These are phyloP conservation scores for Mucor sp. DNA, from an alignment of 371 early-diverging fungal genomes.

Conservation along the genomic window DNA sequence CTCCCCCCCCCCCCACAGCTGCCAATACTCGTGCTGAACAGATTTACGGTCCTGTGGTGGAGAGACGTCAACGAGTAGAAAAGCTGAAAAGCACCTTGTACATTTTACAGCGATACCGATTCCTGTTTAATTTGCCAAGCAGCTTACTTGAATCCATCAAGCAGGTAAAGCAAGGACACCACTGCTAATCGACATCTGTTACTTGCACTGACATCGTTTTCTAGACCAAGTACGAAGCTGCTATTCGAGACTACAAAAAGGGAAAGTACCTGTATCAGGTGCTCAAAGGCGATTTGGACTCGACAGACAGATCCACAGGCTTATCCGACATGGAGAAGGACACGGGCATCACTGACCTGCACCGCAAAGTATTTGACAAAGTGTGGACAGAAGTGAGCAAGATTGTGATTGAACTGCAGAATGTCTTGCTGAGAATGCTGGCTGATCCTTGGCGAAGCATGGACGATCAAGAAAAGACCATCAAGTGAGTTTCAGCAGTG, in stretches of 20 bases:
- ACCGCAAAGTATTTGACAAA: constrained; percentile 87
- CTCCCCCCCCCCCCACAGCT: too few species aligned
- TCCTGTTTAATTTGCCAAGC: constrained; percentile 93
- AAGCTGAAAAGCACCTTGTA: constrained; percentile 89
- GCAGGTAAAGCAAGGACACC: constrained; percentile 48
- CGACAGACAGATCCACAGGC: constrained; percentile 13
- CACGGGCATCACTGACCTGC: constrained; percentile 55
- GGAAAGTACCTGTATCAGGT: constrained; percentile 74
- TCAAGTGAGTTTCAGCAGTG: constrained; percentile 58
- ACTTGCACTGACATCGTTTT: too few species aligned
- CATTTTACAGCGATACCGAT: constrained; percentile 89
- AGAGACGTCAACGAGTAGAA: constrained; percentile 82
- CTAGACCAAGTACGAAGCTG: constrained; percentile 87
- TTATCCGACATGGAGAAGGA: constrained; percentile 22
- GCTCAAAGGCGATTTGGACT: constrained; percentile 37
- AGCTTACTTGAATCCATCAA: constrained; percentile 80
- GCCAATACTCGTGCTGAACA: constrained; percentile 72
- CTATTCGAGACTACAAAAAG: constrained; percentile 95
- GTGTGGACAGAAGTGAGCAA: constrained; percentile 93
- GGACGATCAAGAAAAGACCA: constrained; percentile 89
- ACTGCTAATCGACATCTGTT: background rate
- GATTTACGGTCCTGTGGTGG: constrained; percentile 89
- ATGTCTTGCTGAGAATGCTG: constrained; percentile 74
- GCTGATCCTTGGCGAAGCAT: constrained; percentile 79
- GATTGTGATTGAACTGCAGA: constrained; percentile 74